Evolutionary conservation across 805 yeast genomes (phyloP).

Genomic region (Candida rishiriensis): DNA sequence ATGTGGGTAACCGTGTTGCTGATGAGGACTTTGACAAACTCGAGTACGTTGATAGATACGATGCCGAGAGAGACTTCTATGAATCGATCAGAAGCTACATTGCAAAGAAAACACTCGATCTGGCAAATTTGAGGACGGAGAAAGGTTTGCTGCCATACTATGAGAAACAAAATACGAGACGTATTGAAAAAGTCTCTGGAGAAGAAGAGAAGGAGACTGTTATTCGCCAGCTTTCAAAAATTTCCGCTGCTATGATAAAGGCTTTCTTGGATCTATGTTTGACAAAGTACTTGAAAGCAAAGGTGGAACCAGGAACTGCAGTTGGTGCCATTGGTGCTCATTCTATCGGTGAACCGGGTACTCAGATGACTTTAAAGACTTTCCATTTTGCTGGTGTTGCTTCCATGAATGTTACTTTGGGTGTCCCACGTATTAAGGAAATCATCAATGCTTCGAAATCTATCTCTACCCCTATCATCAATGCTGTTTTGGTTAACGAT

Average conservation of each 20-base stretch:
- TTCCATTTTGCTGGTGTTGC: conserved; percentile 97
- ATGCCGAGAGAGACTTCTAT: conserved; percentile 85
- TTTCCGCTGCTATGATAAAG: conserved; percentile 54
- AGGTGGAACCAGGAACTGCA: conserved; percentile 98
- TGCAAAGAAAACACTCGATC: conserved; percentile 45
- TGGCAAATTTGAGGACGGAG: conserved; percentile 55
- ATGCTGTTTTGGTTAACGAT: conserved; percentile 88
- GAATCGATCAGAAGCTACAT: conserved; percentile 67
- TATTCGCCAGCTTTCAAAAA: conserved; percentile 61
- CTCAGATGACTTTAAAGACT: conserved; percentile 90
- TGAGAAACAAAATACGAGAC: conserved; percentile 37
- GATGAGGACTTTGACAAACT: conserved; percentile 43
- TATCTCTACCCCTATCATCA: conserved; percentile 94
- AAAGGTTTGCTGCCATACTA: conserved; percentile 37
- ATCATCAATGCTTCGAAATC: conserved; percentile 95
- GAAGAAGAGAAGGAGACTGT: conserved; percentile 35
- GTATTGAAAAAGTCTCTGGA: conserved; percentile 3
- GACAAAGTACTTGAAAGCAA: conserved; percentile 78
- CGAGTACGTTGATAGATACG: conserved; percentile 75
- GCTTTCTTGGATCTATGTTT: conserved; percentile 74
- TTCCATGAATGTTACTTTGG: conserved; percentile 96
- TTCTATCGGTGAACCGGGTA: conserved; percentile 98
- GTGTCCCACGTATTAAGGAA: conserved; percentile 99
- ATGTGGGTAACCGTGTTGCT: conserved; percentile 53
- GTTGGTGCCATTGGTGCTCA: conserved; percentile 99